Evolutionary conservation across 73 alveolate species (phyloP).

Genomic region (Paramecium biaurelia): DNA sequence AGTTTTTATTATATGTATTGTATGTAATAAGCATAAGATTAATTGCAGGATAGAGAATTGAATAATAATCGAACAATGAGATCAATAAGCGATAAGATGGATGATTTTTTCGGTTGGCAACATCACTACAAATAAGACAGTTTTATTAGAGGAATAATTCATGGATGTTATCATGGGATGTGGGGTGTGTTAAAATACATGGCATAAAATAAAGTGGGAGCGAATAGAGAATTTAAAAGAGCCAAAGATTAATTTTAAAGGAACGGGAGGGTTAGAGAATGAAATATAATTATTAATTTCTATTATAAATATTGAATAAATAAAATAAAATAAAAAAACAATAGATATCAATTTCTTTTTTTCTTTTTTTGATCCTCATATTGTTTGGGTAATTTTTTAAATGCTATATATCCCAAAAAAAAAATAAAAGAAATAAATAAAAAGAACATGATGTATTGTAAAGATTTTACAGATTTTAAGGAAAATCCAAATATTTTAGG

Average conservation of each 20-base stretch:
- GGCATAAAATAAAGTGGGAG: background rate
- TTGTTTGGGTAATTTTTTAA: background rate
- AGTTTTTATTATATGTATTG: background rate
- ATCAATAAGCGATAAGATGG: background rate
- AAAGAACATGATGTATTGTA: slow-evolving; percentile 22
- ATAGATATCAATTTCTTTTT: background rate
- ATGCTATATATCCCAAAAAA: slow-evolving; percentile 7
- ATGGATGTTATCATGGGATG: background rate
- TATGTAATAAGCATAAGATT: background rate
- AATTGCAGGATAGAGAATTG: background rate
- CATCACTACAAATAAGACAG: background rate
- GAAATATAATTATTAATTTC: background rate
- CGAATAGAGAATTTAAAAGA: background rate
- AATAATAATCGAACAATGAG: background rate
- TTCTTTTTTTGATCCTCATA: background rate
- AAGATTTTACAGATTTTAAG: background rate
- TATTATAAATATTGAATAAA: background rate
- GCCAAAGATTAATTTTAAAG: background rate
- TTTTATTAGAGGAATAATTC: background rate
- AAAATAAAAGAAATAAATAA: background rate
- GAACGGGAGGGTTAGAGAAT: background rate
- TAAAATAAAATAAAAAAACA: background rate
- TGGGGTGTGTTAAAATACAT: background rate
- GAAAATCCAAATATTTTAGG: slow-evolving; percentile 49
- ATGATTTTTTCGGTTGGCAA: background rate